Base-by-base conservation (phyloP, 345 rosid genomes). In the Lepidium africanum region DNA sequence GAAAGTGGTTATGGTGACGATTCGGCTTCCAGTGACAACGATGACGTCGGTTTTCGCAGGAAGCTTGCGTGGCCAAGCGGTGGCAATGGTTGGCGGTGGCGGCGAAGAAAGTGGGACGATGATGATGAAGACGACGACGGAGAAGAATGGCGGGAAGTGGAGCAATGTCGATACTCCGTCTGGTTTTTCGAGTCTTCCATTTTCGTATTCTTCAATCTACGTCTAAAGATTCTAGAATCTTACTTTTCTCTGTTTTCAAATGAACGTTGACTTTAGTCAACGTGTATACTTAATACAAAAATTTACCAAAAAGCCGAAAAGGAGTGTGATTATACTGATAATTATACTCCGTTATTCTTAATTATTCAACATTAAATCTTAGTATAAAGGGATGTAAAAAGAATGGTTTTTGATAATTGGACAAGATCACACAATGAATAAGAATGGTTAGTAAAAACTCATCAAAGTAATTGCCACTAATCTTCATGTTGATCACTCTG, bases 381-480 rank as follows among this genome's bases (percentile, higher is more conserved):
- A 21, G 23, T 21, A 21, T 21, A 21, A n/a, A n/a, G n/a, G n/a
- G n/a, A 21, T 21, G 23, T 21, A 21, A 21, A 21, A 21, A 21
- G 23, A 21, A 21, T 1, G 23, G 23, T 21, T 21, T 21, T 21
- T 21, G 23, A 21, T 21, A 1, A 21, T 21, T 21, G 23, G 23
- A 21, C 23, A 21, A 21, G 2, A 21, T 21, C 2, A 21, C 23
- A 25, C 27, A 25, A 25, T 25, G 7, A 21, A 21, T 1, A 21
- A 21, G 23, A 21, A 21, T 21, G 2, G 23, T 2, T 21, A 21
- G 23, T 4, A 17, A 3, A 13, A 35, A 25, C 10, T 7, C 16
- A 36, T 81, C 61, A 85, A 63, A 87, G 85, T 12, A 85, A 72
- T 69, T 85, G 93, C 88, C 90, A 87, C 6, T 81, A 87, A 75